Evolutionary conservation across 1,139 yeast genomes (phyloP), one percentile per base, ranked within the genome.

Genomic region (Magnusiomyces tetraspermus): DNA sequence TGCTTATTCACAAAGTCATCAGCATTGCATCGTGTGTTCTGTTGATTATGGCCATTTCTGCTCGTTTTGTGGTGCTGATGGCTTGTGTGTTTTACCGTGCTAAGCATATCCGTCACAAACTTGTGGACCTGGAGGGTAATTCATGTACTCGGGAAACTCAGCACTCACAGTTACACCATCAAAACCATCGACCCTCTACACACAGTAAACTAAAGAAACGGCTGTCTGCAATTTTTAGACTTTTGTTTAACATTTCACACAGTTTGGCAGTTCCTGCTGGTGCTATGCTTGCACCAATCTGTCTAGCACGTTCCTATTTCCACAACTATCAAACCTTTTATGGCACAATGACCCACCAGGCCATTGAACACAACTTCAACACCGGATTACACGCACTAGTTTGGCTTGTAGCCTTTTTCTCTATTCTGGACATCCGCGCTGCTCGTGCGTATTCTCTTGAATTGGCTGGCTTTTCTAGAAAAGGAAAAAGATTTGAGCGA

Each of bases 391-490:
- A 33, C 23, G 41, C 30, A 5, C 26, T 46, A 2, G 30, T 46
- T 11, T 46, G 48, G 48, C 28, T 33, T 2, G 41, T 46, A 22
- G 37, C 41, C 19, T 31, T 46, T 24, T 46, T 46, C 30, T 46
- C 48, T 15, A 33, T 46, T 22, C 28, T 46, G n/a, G 48, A 46
- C 21, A 23, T 31, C 19, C 23, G 17, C 10, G 40, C 37, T 3
- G 41, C 41, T 3, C 48, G 38, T 21, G 23, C n/a, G 3, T 31
- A 33, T 28, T 21, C 41, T 17, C 17, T 46, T 19, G 28, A 46
- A 19, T 19, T 46, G 19, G 8, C 47, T 17, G 37, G 19, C 4
- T n/a, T n/a, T 17, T n/a, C n/a, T n/a, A n/a, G n/a, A n/a, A 28
- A 28, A 11, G 11, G 11, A 6, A 28, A 28, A 6, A 28, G 11